phyloP scores from a whole-genome alignment of 2,329 filamentous ascomycete genomes.

The Sporothrix protearum region DNA sequence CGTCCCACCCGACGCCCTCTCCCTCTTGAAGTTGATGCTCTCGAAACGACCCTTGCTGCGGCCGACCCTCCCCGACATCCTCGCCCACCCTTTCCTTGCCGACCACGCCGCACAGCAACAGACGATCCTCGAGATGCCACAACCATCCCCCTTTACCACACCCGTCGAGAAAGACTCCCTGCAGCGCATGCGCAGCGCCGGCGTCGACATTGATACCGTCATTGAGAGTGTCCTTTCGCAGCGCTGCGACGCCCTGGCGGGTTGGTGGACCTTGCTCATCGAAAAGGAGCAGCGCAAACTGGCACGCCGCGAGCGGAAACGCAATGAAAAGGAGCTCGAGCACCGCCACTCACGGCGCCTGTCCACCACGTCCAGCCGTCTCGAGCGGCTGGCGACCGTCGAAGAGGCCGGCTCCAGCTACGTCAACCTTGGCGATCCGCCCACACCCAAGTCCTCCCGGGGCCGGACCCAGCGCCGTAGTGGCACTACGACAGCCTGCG shows the following conservation, averaged over 20 bases:
- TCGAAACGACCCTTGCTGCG: conserved; percentile 85
- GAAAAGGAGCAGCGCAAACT: conserved; percentile 94
- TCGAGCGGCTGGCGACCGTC: conserved; percentile 72
- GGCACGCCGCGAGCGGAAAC: conserved; percentile 71
- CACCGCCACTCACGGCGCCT: conserved; percentile 74
- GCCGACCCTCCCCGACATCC: conserved; percentile 77
- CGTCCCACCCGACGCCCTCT: conserved; percentile 71
- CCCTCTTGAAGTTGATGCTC: conserved; percentile 73
- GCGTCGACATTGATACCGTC: conserved; percentile 89
- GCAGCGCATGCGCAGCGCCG: conserved; percentile 87
- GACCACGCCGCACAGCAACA: conserved; percentile 87
- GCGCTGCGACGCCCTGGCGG: conserved; percentile 82
- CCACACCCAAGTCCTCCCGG: conserved; percentile 60
- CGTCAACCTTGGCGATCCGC: conserved; percentile 43
- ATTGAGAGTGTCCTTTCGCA: conserved; percentile 91
- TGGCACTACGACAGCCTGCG: conserved; percentile 59
- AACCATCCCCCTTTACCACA: conserved; percentile 78
- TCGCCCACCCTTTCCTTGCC: conserved; percentile 80
- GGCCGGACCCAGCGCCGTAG: conserved; percentile 76
- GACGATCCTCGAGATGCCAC: conserved; percentile 78
- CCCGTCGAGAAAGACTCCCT: conserved; percentile 84
- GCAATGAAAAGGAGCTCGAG: conserved; percentile 73
- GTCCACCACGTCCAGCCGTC: conserved; percentile 82
- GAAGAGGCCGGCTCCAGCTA: conserved; percentile 39
- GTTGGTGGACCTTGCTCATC: conserved; percentile 92